Conservation (phyloP, 208 protist species). For the Trypanosoma scelopori region DNA sequence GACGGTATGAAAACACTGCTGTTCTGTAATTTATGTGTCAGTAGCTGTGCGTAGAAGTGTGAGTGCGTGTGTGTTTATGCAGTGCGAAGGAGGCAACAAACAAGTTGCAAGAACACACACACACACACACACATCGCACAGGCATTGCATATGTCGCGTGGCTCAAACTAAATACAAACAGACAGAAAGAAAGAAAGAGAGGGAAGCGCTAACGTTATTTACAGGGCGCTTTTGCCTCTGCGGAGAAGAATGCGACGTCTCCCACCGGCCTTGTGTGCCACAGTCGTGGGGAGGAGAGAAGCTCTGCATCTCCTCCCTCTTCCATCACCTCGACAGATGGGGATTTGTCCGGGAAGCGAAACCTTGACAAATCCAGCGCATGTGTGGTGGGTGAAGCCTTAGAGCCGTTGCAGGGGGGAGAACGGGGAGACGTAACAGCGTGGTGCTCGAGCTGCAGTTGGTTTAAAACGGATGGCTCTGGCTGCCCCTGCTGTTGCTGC, state of each 20-base stretch:
- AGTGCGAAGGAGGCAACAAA: no score
- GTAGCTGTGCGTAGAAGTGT: no score
- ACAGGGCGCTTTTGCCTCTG: not conserved
- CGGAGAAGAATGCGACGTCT: not conserved
- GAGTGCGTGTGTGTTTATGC: no score
- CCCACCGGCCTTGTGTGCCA: not conserved
- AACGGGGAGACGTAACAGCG: not conserved
- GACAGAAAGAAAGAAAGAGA: no score
- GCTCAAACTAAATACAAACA: no score
- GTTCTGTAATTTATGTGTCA: no score
- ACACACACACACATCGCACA: no score
- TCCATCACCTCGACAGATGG: slow-evolving; percentile 16
- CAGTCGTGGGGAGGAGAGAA: not conserved
- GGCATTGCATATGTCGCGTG: no score
- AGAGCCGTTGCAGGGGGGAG: not conserved
- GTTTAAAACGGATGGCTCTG: not conserved
- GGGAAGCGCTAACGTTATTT: no score
- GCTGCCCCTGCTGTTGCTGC: not conserved
- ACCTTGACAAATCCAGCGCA: not conserved
- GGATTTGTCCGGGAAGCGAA: slow-evolving; percentile 6
- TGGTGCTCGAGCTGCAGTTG: not conserved
- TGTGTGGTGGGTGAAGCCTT: not conserved
- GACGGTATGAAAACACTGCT: no score
- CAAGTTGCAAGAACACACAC: no score
- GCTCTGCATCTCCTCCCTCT: slow-evolving; percentile 2